Evolutionary conservation across 345 rosid species (phyloP), one percentile per base, ranked within the genome.

Genomic region (Rhodamnia rubescens): DNA sequence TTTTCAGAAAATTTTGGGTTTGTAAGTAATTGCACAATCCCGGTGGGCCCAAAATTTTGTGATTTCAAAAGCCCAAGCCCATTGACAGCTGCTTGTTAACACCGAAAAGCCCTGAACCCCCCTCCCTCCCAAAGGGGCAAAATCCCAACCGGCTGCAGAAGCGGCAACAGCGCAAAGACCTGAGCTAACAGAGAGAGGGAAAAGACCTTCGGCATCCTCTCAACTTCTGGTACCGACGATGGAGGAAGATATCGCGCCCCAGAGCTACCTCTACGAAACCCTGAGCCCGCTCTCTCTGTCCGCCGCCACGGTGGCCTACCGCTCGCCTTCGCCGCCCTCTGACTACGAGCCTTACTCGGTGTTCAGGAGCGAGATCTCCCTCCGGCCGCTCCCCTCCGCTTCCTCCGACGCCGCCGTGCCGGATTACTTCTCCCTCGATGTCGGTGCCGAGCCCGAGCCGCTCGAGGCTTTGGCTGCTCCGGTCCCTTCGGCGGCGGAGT

Each of bases 381-480:
- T 89, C 64, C 81, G 90, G 26, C 75, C 88, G 20, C 83, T 82
- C 22, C 86, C 81, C 13, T 58, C 85, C 29, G 56, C 89, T 56
- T 81, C 90, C 27, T 84, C 84, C 22, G 93, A 86, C n/a, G 87
- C 93, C 59, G 83, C 85, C 3, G 92, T 94, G 11, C 88, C 87
- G 7, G 98, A 97, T 90, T 97, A 90, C 87, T 93, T 95, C 90
- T 94, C 97, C 15, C 94, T 97, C 11, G 93, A 92, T 27, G 92
- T 95, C 53, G 88, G 84, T 7, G 92, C 64, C 26, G 86, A 84
- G 26, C 44, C 36, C 58, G 92, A 40, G 58, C 84, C 22, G 69
- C 83, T 57, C 27, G 83, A 44, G 54, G 84, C 14, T 56, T 49
- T 83, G 80, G 69, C 78, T 36, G 87, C 84, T 88, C 87, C 50